Conservation (phyloP, 805 yeast species). For the Starmerella geochares region DNA sequence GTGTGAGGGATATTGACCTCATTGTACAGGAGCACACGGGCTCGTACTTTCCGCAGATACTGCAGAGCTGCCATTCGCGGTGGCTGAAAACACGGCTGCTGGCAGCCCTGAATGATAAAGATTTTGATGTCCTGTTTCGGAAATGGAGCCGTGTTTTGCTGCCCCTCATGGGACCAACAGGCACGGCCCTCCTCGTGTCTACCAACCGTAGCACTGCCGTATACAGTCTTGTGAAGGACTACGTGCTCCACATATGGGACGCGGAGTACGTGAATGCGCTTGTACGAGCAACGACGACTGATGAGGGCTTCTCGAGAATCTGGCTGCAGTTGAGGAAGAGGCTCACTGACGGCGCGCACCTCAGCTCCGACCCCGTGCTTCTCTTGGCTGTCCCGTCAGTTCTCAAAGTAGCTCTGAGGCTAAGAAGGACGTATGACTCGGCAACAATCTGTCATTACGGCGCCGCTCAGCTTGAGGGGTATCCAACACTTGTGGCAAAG, state of each 20-base stretch:
- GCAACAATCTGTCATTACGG: conserved; percentile 18
- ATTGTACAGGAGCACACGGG: not conserved
- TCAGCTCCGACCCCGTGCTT: not conserved
- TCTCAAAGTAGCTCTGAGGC: conserved; percentile 14
- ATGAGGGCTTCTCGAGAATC: not conserved
- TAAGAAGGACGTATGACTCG: conserved; percentile 18
- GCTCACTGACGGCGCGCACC: not conserved
- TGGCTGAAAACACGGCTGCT: conserved; percentile 20
- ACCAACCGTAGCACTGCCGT: not conserved
- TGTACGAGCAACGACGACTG: not conserved
- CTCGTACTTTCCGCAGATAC: not conserved
- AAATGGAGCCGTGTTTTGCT: conserved; percentile 6
- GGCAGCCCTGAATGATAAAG: conserved; percentile 9
- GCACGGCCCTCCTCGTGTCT: not conserved
- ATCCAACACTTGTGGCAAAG: conserved; percentile 14
- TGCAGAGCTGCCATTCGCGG: not conserved
- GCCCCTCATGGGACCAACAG: not conserved
- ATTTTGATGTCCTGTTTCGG: conserved; percentile 7
- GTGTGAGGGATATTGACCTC: not conserved
- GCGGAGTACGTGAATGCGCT: not conserved
- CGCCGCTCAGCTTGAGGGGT: not conserved
- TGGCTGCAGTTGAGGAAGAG: not conserved
- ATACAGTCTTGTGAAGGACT: not conserved
- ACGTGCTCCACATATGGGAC: not conserved
- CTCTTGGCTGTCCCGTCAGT: not conserved